These are phyloP conservation scores for Pichia sp. DNA, from an alignment of 1,139 yeast species.

Conservation along the genomic window DNA sequence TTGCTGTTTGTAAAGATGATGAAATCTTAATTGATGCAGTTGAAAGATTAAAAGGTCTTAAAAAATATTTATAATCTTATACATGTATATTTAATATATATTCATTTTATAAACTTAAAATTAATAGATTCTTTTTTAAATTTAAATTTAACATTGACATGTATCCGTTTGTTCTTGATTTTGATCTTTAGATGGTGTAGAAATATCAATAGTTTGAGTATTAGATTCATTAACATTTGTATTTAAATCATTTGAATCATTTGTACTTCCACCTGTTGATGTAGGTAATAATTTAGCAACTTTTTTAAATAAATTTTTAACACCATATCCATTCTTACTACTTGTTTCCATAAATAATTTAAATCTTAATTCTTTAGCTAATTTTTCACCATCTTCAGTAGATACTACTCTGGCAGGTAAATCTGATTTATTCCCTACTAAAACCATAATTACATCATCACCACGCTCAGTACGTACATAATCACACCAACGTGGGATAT, in stretches of 20 bases:
- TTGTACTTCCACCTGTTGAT: slow-evolving; percentile 35
- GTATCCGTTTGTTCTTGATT: slow-evolving; percentile 17
- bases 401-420: slow-evolving; percentile 69
- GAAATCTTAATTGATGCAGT: slow-evolving; percentile 74
- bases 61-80: slow-evolving; percentile 44
- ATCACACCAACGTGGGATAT: slow-evolving; percentile 74
- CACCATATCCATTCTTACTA: slow-evolving; percentile 92
- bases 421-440: slow-evolving; percentile 82
- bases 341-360: slow-evolving; percentile 86
- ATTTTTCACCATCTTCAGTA: slow-evolving; percentile 70
- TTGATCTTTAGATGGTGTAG: slow-evolving; percentile 22
- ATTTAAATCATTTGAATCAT: slow-evolving; percentile 18
- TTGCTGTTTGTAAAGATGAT: slow-evolving; percentile 95
- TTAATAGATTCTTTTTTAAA: neutral
- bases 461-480: slow-evolving; percentile 77
- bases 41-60: slow-evolving; percentile 60
- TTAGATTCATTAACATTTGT: slow-evolving; percentile 12
- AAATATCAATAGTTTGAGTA: slow-evolving; percentile 30
- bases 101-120: neutral
- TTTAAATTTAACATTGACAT: slow-evolving; percentile 26
- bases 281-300: slow-evolving; percentile 91
- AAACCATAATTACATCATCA: slow-evolving; percentile 57
- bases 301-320: slow-evolving; percentile 79
- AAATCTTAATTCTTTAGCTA: slow-evolving; percentile 73
- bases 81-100: slow-evolving; percentile 26